Conservation (phyloP, 495 filamentous ascomycete genomes). For the Penicillium coprophilum region DNA sequence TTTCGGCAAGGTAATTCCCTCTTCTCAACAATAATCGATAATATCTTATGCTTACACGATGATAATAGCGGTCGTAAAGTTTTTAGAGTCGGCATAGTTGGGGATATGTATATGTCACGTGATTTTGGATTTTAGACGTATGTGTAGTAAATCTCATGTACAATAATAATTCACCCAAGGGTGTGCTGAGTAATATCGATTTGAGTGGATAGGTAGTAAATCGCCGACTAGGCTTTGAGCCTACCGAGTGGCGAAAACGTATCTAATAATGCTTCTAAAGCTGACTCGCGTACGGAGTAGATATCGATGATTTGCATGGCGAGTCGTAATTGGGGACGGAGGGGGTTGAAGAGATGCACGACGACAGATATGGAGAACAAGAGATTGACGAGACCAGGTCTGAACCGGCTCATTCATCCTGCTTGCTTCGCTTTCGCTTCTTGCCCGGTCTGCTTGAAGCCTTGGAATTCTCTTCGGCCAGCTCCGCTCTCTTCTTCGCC, state of each 20-base stretch:
- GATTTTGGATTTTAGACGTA: not conserved
- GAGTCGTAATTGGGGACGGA: not conserved
- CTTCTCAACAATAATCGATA: not conserved
- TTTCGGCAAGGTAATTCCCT: conserved; percentile 71
- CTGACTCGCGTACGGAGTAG: not conserved
- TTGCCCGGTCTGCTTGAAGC: not conserved
- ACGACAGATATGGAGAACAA: not conserved
- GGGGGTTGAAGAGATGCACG: not conserved
- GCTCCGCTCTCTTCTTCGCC: not conserved
- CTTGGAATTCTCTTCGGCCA: not conserved
- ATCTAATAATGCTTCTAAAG: not conserved
- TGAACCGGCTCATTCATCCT: not conserved
- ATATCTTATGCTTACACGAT: conserved; percentile 15
- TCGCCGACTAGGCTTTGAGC: not conserved
- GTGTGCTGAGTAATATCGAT: not conserved
- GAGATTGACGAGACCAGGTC: not conserved
- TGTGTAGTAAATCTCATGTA: not conserved
- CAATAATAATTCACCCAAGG: not conserved
- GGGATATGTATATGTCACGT: not conserved
- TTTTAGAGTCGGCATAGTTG: conserved; percentile 25
- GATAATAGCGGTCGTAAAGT: conserved; percentile 40
- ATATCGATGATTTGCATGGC: not conserved
- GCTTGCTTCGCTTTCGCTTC: not conserved
- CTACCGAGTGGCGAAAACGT: not conserved
- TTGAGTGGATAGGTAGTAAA: not conserved